phyloP scores from a whole-genome alignment of 768 basidiomycete genomes.

The Xerocomus potaroensis region DNA sequence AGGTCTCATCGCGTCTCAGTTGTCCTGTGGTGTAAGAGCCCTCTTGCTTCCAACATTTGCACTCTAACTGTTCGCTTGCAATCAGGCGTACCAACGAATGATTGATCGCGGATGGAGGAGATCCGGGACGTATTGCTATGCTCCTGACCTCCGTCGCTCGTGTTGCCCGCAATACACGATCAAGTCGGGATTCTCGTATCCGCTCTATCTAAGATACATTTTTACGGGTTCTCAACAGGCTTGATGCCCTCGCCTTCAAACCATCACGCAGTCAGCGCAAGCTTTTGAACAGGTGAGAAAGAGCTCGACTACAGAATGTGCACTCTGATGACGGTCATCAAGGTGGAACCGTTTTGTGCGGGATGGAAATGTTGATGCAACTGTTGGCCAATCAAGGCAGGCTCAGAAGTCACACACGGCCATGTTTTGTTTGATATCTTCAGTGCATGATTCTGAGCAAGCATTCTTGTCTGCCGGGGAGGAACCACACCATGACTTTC shows the following conservation, averaged over 20 bases:
- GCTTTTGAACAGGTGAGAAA: conserved; percentile 58
- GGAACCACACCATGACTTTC: conserved; percentile 49
- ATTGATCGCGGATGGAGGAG: conserved; percentile 84
- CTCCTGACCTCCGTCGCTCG: conserved; percentile 72
- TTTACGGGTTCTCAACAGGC: conserved; percentile 37
- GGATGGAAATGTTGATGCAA: conserved; percentile 33
- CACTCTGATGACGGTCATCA: conserved; percentile 18
- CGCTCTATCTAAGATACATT: conserved; percentile 4
- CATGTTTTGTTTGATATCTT: conserved; percentile 39
- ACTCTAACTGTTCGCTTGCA: conserved; percentile 3
- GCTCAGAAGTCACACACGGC: conserved; percentile 8
- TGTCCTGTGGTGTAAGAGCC: conserved; percentile 51
- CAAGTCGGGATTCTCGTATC: conserved; percentile 43
- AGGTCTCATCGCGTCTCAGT: conserved; percentile 43
- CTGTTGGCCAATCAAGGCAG: conserved; percentile 7
- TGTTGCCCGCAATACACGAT: conserved; percentile 97
- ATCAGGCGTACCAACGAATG: conserved; percentile 74
- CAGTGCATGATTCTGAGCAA: conserved; percentile 56
- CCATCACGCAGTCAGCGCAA: conserved; percentile 74
- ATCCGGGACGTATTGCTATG: conserved; percentile 82
- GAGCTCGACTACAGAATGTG: not conserved
- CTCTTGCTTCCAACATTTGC: not conserved
- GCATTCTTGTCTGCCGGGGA: conserved; percentile 27
- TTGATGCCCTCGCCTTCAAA: conserved; percentile 63
- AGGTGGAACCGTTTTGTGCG: conserved; percentile 72